Percentiles rank a stretch among this genome's conserved stretches.
phyloP scores from a whole-genome alignment of 441 rosid genomes.

The Jatropha multifida region DNA sequence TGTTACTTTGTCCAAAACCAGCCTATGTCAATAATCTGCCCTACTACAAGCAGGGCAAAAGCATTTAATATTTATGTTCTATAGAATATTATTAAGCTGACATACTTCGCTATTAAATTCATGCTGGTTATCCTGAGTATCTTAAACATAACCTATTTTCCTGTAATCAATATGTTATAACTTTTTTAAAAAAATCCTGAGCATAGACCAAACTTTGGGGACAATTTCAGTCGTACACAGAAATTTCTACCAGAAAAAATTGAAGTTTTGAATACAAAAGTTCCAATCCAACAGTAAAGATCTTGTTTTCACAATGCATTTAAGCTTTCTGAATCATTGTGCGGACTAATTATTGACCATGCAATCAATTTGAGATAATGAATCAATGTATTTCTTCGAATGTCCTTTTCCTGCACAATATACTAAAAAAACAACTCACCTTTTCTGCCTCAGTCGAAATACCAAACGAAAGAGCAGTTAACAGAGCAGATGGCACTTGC shows the following conservation, averaged over 20 bases:
- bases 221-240: background rate
- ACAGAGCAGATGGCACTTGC: constrained; percentile 46
- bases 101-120: background rate
- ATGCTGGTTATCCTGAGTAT: background rate
- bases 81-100: background rate
- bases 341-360: background rate
- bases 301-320: background rate
- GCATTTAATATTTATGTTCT: background rate
- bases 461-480: constrained; percentile 53
- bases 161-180: background rate
- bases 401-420: background rate
- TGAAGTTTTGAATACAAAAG: background rate
- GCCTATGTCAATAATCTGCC: background rate
- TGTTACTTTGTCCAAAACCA: background rate
- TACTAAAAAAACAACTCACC: constrained; percentile 35
- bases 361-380: background rate
- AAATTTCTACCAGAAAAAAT: background rate
- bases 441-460: constrained; percentile 55
- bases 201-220: background rate
- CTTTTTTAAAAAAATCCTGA: background rate
- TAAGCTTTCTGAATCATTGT: background rate
- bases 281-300: background rate
- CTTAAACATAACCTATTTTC: constrained; percentile 3
- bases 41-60: background rate
- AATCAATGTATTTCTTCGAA: background rate